A percentile compares a stretch with the other conserved stretches of the same genome.
Evolutionary conservation across 1,139 yeast genomes (phyloP).

Genomic region (Taphrina pruni): DNA sequence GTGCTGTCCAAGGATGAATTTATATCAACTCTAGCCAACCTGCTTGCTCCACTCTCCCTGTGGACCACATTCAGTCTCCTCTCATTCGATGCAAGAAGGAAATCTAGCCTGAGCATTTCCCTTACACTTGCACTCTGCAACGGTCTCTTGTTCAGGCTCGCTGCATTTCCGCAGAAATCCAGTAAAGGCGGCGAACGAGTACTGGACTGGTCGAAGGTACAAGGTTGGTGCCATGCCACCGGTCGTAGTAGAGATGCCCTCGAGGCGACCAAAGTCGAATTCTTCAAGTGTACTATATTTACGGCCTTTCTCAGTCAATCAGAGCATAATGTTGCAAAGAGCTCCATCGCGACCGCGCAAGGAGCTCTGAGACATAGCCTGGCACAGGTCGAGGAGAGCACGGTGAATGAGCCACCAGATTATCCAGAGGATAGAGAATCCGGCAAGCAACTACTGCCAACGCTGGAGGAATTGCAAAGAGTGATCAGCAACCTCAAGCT

Average conservation of each 20-base stretch:
- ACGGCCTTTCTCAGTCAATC: background rate
- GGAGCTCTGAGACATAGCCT: background rate
- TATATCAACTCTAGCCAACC: background rate
- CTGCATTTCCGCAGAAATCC: slow-evolving; percentile 12
- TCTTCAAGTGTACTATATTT: slow-evolving; percentile 11
- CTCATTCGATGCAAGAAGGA: background rate
- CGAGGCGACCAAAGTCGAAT: slow-evolving; percentile 12
- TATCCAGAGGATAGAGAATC: background rate
- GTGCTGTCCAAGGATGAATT: slow-evolving; percentile 7
- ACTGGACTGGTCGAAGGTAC: slow-evolving; percentile 13
- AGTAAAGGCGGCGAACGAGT: background rate
- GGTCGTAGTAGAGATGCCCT: slow-evolving; percentile 10
- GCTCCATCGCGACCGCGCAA: background rate
- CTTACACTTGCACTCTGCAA: slow-evolving; percentile 5
- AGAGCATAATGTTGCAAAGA: background rate
- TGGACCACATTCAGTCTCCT: background rate
- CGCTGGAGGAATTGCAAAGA: background rate
- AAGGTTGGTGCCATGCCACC: slow-evolving; percentile 20
- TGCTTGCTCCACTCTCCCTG: slow-evolving; percentile 5
- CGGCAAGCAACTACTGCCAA: background rate
- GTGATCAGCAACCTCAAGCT: background rate
- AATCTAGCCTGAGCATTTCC: background rate
- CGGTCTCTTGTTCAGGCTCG: slow-evolving; percentile 16
- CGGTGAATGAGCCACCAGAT: background rate
- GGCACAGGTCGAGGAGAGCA: background rate